Evolutionary conservation across 228 moss, liverwort and hornwort genomes (phyloP).

Genomic region (Sphagnum magellanicum): DNA sequence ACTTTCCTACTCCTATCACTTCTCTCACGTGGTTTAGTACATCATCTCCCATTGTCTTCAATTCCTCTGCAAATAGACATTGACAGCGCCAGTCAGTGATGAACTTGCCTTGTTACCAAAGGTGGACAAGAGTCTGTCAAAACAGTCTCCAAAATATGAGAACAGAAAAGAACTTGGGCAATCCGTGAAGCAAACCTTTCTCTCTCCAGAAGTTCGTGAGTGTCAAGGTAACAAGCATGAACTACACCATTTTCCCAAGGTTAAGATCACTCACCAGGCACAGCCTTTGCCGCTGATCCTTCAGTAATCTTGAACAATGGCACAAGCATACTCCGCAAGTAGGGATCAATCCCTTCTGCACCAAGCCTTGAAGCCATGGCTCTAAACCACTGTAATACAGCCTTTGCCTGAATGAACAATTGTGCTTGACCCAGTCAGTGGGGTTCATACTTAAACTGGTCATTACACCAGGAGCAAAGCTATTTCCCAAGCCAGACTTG

Average conservation of each 20-base stretch:
- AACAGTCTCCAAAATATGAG: background rate
- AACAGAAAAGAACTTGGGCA: background rate
- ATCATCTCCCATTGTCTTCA: slow-evolving; percentile 64
- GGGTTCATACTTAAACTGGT: background rate
- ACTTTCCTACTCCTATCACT: slow-evolving; percentile 62
- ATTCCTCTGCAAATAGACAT: slow-evolving; percentile 48
- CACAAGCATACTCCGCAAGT: slow-evolving; percentile 54
- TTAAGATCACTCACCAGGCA: slow-evolving; percentile 45
- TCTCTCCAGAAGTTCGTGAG: too few species aligned
- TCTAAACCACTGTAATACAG: slow-evolving; percentile 82
- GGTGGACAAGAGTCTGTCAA: background rate
- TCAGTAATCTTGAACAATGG: slow-evolving; percentile 89
- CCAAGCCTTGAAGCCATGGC: slow-evolving; percentile 72
- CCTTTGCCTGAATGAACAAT: slow-evolving; percentile 48
- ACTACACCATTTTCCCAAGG: too few species aligned
- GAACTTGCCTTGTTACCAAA: background rate
- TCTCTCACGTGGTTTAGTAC: slow-evolving; percentile 59
- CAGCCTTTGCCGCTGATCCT: slow-evolving; percentile 76
- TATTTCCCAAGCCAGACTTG: background rate
- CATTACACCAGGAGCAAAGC: background rate
- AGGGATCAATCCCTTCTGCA: slow-evolving; percentile 39
- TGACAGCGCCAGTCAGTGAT: background rate
- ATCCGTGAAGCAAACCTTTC: too few species aligned
- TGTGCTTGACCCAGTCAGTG: background rate
- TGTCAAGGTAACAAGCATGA: too few species aligned